A percentile compares a stretch with the other conserved stretches of the same genome.
Conservation (phyloP, 2,329 filamentous ascomycete species). For the Neofusicoccum sp. region DNA sequence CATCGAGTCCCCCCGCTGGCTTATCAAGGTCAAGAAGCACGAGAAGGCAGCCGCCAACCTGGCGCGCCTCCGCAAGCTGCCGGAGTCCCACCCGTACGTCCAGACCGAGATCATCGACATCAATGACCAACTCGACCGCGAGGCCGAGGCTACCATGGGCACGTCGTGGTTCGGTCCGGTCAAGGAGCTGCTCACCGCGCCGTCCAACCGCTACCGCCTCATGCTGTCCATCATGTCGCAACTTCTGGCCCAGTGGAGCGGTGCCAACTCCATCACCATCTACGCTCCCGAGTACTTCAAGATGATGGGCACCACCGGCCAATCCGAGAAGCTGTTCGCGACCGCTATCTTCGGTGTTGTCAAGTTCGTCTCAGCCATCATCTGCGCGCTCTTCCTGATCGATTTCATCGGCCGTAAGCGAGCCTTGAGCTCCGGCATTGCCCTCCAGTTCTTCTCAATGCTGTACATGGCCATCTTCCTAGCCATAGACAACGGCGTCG, state of each 20-base stretch:
- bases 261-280: conserved; percentile 73
- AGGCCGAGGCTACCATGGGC: conserved; percentile 71
- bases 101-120: conserved; percentile 65
- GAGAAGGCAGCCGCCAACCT: conserved; percentile 63
- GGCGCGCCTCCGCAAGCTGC: conserved; percentile 62
- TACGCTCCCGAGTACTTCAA: conserved; percentile 75
- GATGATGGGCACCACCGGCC: conserved; percentile 70
- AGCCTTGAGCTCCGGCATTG: conserved; percentile 52
- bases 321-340: conserved; percentile 69
- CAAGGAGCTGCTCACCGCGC: conserved; percentile 68
- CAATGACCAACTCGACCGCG: conserved; percentile 66
- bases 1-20: conserved; percentile 70
- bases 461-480: conserved; percentile 59
- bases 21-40: conserved; percentile 65
- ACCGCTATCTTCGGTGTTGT: conserved; percentile 77
- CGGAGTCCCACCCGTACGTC: conserved; percentile 62
- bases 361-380: conserved; percentile 67
- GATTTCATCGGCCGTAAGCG: conserved; percentile 76
- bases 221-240: conserved; percentile 71
- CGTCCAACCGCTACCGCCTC: conserved; percentile 72
- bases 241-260: conserved; percentile 73
- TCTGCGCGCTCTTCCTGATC: conserved; percentile 77
- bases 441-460: conserved; percentile 54
- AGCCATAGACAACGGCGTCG: conserved; percentile 61
- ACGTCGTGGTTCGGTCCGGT: conserved; percentile 65